Conservation (phyloP, 306 rosid species). For the Gleditsia sinensis region DNA sequence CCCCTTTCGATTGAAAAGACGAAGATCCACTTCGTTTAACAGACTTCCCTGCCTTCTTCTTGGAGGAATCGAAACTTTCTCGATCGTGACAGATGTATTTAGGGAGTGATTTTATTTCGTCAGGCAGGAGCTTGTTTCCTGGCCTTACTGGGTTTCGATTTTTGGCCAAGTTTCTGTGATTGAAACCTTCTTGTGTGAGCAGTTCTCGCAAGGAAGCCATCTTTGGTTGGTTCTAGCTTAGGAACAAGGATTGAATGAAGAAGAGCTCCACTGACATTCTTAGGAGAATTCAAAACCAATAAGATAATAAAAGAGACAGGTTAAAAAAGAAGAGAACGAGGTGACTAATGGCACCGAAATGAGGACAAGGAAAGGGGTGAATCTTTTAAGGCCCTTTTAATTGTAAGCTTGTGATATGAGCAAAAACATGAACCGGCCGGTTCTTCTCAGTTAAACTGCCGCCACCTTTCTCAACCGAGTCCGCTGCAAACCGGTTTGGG, state of each 20-base stretch:
- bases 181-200: conserved; percentile 63
- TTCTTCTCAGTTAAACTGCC: conserved; percentile 26
- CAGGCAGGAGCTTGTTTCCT: conserved; percentile 30
- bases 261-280: conserved; percentile 39
- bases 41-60: conserved; percentile 27
- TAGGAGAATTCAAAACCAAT: conserved; percentile 30
- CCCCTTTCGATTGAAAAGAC: conserved; percentile 43
- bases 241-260: conserved; percentile 35
- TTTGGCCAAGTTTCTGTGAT: conserved; percentile 18
- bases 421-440: conserved; percentile 15
- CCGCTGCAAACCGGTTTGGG: neutral
- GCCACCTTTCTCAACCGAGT: conserved; percentile 22
- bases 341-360: conserved; percentile 2
- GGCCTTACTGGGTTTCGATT: conserved; percentile 19
- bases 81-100: conserved; percentile 51
- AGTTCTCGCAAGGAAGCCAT: conserved; percentile 72
- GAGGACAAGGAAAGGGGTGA: conserved; percentile 37
- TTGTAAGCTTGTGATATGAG: neutral
- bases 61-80: conserved; percentile 33
- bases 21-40: conserved; percentile 39
- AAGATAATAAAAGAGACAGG: conserved; percentile 38
- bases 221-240: conserved; percentile 6
- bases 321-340: conserved; percentile 8
- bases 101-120: conserved; percentile 42
- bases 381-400: conserved; percentile 20